These are phyloP conservation scores for Phytophthora hybrid DNA, from an alignment of 352 stramenopile genomes.

Conservation along the genomic window DNA sequence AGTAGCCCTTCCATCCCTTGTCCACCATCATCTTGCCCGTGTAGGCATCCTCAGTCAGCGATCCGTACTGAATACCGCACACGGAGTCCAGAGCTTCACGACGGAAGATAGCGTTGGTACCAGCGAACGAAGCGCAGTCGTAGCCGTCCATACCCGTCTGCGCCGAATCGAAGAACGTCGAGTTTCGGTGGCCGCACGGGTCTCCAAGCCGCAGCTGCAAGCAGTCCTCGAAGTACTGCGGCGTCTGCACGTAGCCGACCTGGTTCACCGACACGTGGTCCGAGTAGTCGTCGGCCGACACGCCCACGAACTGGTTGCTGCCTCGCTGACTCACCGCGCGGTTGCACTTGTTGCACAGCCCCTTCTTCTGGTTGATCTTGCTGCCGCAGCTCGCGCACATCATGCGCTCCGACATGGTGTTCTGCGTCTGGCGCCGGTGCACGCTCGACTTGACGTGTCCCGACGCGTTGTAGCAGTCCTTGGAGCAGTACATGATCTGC, in stretches of 20 bases:
- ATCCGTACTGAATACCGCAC: conserved; percentile 78
- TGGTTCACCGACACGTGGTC: conserved; percentile 78
- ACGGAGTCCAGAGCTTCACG: conserved; percentile 78
- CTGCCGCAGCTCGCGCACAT: conserved; percentile 65
- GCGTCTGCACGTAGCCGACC: conserved; percentile 78
- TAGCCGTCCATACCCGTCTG: conserved; percentile 83
- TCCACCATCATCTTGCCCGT: conserved; percentile 85
- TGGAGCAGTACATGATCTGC: conserved; percentile 82
- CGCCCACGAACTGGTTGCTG: conserved; percentile 58
- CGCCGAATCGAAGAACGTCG: conserved; percentile 75
- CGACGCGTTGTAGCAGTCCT: conserved; percentile 81
- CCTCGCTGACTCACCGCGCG: conserved; percentile 42
- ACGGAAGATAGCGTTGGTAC: conserved; percentile 83
- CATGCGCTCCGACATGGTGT: conserved; percentile 71
- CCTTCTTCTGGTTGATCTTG: conserved; percentile 77
- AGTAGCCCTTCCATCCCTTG: conserved; percentile 81
- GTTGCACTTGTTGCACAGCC: conserved; percentile 71
- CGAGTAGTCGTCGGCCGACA: conserved; percentile 70
- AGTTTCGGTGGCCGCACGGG: conserved; percentile 72
- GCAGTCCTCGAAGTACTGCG: conserved; percentile 80
- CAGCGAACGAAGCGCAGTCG: conserved; percentile 76
- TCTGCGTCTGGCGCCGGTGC: conserved; percentile 75
- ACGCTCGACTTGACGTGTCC: conserved; percentile 70
- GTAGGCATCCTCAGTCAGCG: conserved; percentile 79
- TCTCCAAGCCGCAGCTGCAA: conserved; percentile 70